Evolutionary conservation across 2,329 filamentous ascomycete species (phyloP).

Genomic region (Xylariaceae sp.): DNA sequence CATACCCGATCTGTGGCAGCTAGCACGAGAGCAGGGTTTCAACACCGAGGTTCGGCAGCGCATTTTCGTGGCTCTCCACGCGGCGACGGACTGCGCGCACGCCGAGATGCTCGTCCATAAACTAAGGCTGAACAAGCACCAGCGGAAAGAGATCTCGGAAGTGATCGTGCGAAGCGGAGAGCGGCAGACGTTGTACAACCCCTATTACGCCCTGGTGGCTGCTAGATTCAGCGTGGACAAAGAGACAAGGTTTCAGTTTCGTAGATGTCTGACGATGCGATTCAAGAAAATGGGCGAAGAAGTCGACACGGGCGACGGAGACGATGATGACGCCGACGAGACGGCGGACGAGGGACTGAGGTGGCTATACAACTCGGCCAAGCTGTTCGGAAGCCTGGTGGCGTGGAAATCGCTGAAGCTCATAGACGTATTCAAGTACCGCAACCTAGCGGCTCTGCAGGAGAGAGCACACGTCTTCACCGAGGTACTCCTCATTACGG

Average conservation of each 20-base stretch:
- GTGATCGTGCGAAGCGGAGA: constrained; percentile 86
- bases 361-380: constrained; percentile 52
- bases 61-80: constrained; percentile 92
- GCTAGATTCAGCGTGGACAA: constrained; percentile 72
- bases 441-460: constrained; percentile 78
- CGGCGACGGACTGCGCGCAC: constrained; percentile 78
- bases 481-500: constrained; percentile 74
- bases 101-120: constrained; percentile 77
- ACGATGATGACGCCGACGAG: constrained; percentile 52
- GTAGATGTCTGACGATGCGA: constrained; percentile 81
- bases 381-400: constrained; percentile 53
- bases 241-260: constrained; percentile 78
- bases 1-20: constrained; percentile 66
- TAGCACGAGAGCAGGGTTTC: constrained; percentile 81
- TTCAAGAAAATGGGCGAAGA: constrained; percentile 84
- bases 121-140: constrained; percentile 79
- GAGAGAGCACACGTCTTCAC: constrained; percentile 74
- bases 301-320: constrained; percentile 55
- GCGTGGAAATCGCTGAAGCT: constrained; percentile 45
- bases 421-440: constrained; percentile 55
- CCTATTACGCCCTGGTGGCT: constrained; percentile 87
- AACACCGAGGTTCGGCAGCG: constrained; percentile 81
- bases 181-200: constrained; percentile 81
- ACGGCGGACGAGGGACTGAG: constrained; percentile 53
- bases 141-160: constrained; percentile 81